phyloP scores from a whole-genome alignment of 768 basidiomycete species.

The Heimioporus sp. region DNA sequence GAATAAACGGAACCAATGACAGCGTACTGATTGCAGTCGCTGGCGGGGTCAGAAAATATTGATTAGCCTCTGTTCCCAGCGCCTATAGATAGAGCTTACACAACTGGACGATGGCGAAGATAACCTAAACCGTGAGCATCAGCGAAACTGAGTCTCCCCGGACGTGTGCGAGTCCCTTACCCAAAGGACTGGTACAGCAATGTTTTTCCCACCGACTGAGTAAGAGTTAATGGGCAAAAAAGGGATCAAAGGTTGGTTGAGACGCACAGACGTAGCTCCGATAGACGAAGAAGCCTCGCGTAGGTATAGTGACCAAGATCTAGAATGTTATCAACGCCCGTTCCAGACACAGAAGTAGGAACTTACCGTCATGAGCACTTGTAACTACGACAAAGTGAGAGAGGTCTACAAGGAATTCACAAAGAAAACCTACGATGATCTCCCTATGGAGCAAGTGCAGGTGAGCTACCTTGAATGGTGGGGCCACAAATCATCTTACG shows the following conservation, averaged over 20 bases:
- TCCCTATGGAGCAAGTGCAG: not conserved
- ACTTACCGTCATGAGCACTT: not conserved
- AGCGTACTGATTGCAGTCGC: not conserved
- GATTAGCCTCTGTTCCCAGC: not conserved
- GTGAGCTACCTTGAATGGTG: not conserved
- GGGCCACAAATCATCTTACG: not conserved
- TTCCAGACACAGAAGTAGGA: not conserved
- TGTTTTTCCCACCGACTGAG: constrained; percentile 2
- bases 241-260: not conserved
- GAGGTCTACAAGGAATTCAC: not conserved
- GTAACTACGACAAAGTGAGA: not conserved
- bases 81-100: not conserved
- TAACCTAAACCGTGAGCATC: not conserved
- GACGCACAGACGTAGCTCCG: constrained; percentile 2
- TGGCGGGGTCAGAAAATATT: not conserved
- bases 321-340: not conserved
- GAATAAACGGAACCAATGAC: not conserved
- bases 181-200: not conserved
- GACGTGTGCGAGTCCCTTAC: not conserved
- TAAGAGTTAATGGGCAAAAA: not conserved
- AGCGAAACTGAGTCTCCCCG: not conserved
- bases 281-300: constrained; percentile 2
- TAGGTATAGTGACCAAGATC: not conserved
- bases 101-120: not conserved
- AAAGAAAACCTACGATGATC: not conserved